Evolutionary conservation across 1,284 basidiomycete species (phyloP).

Genomic region (Blastosporella zonata): DNA sequence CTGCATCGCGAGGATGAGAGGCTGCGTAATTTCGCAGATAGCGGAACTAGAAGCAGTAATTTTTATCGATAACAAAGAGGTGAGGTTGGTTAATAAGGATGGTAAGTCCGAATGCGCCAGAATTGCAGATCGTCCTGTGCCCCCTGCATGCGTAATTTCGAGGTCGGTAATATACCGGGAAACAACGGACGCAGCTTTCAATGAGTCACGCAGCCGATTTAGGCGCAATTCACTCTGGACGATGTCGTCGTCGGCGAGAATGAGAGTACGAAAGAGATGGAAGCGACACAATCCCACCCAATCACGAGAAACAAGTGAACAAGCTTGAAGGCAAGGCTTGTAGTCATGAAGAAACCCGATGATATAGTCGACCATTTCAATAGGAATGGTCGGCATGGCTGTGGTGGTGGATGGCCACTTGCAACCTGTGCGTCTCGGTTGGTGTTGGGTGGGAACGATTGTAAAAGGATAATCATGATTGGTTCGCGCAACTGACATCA

Average conservation of each 20-base stretch:
- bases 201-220: slow-evolving; percentile 19
- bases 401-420: background rate
- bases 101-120: slow-evolving; percentile 22
- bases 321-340: slow-evolving; percentile 17
- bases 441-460: too few species aligned
- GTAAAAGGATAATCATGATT: too few species aligned
- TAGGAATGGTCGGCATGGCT: background rate
- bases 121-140: slow-evolving; percentile 13
- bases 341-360: slow-evolving; percentile 27
- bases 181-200: slow-evolving; percentile 19
- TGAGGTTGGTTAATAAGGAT: slow-evolving; percentile 19
- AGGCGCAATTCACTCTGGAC: slow-evolving; percentile 3
- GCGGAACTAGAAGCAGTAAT: slow-evolving; percentile 16
- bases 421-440: too few species aligned
- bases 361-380: slow-evolving; percentile 25
- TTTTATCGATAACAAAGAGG: slow-evolving; percentile 18
- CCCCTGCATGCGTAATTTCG: slow-evolving; percentile 14
- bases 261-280: slow-evolving; percentile 21
- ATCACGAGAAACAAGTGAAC: slow-evolving; percentile 22
- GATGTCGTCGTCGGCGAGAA: background rate
- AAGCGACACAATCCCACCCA: slow-evolving; percentile 25
- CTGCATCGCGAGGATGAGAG: slow-evolving; percentile 21
- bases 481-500: too few species aligned
- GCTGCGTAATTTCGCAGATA: slow-evolving; percentile 19
- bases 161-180: slow-evolving; percentile 21